Evolutionary conservation across 306 rosid species (phyloP).

Genomic region (Quercus suber): DNA sequence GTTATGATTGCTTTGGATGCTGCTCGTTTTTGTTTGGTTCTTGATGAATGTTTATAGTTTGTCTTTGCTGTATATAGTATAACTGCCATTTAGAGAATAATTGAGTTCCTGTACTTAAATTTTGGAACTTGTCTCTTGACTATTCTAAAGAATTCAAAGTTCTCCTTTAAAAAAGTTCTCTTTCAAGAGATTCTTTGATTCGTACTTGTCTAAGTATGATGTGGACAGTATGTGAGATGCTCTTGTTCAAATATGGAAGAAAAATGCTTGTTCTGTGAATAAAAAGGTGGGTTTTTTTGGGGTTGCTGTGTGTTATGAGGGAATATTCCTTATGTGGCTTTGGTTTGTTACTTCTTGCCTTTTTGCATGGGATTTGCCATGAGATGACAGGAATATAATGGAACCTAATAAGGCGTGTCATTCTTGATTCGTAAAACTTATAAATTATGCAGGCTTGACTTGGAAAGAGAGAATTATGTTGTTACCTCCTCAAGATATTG

Average conservation of each 20-base stretch:
- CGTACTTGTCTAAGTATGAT: background rate
- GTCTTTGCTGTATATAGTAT: slow-evolving; percentile 17
- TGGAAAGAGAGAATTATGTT: background rate
- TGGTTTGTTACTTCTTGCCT: background rate
- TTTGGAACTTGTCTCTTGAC: background rate
- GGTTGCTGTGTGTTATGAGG: slow-evolving; percentile 3
- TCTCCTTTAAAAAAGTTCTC: background rate
- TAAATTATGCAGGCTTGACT: background rate
- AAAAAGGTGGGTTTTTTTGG: slow-evolving; percentile 21
- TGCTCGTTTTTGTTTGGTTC: background rate
- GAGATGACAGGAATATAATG: slow-evolving; percentile 12
- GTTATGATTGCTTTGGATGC: slow-evolving; percentile 5
- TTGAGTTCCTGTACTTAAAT: slow-evolving; percentile 6
- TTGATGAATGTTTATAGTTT: slow-evolving; percentile 1
- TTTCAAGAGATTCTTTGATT: background rate
- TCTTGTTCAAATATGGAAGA: slow-evolving; percentile 17
- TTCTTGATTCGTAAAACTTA: background rate
- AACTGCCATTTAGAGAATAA: slow-evolving; percentile 12
- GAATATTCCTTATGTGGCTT: slow-evolving; percentile 18
- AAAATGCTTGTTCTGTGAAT: slow-evolving; percentile 16
- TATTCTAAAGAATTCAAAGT: background rate
- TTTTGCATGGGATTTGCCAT: background rate
- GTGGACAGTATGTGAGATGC: slow-evolving; percentile 24
- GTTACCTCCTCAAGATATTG: background rate
- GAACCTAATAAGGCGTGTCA: background rate